Conservation (phyloP, 2,329 filamentous ascomycete genomes). For the Dothistroma septosporum region DNA sequence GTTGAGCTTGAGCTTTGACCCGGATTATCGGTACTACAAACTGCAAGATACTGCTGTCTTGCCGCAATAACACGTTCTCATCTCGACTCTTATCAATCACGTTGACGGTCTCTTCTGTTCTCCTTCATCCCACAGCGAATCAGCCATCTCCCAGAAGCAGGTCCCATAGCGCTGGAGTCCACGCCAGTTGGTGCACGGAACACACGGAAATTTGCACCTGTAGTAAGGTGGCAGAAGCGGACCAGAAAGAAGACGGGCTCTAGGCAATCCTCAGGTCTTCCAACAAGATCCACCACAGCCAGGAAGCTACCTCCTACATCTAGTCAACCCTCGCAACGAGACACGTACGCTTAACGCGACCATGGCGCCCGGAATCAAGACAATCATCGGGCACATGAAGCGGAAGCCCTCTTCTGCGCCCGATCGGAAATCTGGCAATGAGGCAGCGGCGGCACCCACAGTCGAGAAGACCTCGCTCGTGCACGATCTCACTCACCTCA, state of each 20-base stretch:
- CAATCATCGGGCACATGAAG: conserved; percentile 44
- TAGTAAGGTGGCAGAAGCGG: too few relatives aligned
- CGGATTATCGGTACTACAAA: not conserved
- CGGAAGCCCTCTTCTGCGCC: conserved; percentile 46
- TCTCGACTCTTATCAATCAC: not conserved
- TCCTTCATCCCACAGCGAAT: not conserved
- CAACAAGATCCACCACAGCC: too few relatives aligned
- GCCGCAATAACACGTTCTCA: not conserved
- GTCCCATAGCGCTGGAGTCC: too few relatives aligned
- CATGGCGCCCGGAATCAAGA: conserved; percentile 35
- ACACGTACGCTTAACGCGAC: not conserved
- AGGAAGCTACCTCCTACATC: not conserved
- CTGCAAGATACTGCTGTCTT: not conserved
- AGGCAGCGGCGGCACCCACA: conserved; percentile 30
- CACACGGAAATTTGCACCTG: too few relatives aligned
- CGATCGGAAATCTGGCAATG: conserved; percentile 44
- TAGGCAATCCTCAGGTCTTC: not conserved
- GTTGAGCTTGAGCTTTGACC: not conserved
- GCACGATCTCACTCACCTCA: conserved; percentile 40
- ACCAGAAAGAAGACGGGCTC: too few relatives aligned
- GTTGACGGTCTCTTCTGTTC: not conserved
- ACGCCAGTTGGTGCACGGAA: too few relatives aligned
- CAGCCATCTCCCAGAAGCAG: not conserved
- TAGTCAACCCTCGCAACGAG: not conserved
- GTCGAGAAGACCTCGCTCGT: conserved; percentile 40